Percentiles rank a stretch among this genome's conserved stretches.
phyloP scores from a whole-genome alignment of 192 early-diverging fungal species.

The Coemansia sp. region DNA sequence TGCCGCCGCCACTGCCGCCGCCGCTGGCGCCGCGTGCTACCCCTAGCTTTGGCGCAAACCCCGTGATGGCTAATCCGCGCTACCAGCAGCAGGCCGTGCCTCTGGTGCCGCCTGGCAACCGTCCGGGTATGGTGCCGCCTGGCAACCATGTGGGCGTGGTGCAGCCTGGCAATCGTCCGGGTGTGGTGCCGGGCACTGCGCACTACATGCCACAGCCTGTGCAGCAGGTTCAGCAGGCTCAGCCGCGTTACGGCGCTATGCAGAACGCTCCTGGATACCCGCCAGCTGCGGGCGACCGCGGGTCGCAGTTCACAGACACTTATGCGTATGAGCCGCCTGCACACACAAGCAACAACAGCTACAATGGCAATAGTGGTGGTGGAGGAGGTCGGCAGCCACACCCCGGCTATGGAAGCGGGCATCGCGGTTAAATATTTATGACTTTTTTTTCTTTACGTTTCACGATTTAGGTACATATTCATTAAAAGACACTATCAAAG shows the following conservation, averaged over 20 bases:
- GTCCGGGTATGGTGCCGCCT: background rate
- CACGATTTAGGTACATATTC: background rate
- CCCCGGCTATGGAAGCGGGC: background rate
- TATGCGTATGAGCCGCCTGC: background rate
- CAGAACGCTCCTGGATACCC: background rate
- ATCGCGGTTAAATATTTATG: background rate
- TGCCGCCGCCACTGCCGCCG: too few species aligned
- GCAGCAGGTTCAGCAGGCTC: background rate
- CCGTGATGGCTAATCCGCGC: conserved; percentile 22
- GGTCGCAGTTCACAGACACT: conserved; percentile 6
- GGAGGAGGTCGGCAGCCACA: conserved; percentile 5
- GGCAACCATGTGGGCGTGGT: background rate
- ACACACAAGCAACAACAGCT: background rate
- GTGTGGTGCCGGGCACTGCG: background rate
- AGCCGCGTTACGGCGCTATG: background rate
- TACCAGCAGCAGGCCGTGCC: conserved; percentile 9
- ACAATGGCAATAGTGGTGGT: background rate
- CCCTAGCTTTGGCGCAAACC: conserved; percentile 5
- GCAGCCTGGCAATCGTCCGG: background rate
- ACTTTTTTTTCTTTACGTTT: background rate
- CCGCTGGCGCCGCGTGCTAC: conserved; percentile 3
- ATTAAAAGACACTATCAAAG: background rate
- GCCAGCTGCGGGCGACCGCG: background rate
- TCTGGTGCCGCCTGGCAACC: background rate
- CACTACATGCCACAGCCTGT: background rate